Evolutionary conservation across 345 rosid genomes (phyloP).

Genomic region (Balakata baccata): DNA sequence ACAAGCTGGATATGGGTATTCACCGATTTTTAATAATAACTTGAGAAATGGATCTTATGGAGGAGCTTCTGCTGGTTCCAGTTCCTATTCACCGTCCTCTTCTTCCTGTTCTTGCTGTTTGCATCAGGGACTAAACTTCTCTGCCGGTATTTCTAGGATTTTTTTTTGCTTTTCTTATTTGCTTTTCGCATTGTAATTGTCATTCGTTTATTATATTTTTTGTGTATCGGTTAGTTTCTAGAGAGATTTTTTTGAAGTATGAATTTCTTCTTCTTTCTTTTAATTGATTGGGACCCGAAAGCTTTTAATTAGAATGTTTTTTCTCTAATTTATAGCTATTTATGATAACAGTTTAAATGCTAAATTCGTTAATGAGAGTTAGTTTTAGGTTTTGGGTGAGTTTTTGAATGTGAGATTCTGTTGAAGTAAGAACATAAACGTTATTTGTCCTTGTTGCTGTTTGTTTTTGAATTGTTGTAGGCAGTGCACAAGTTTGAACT

Average conservation of each 20-base stretch:
- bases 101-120: conserved; percentile 41
- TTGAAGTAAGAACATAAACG: too few relatives aligned
- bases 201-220: neutral
- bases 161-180: neutral
- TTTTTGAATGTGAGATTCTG: too few relatives aligned
- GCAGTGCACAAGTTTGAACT: neutral
- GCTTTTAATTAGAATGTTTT: neutral
- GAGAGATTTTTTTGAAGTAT: neutral
- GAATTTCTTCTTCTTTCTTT: neutral
- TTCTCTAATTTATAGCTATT: neutral
- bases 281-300: neutral
- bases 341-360: neutral
- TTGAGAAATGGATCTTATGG: conserved; percentile 31
- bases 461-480: neutral
- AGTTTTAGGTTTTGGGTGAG: neutral
- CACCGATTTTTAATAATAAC: conserved; percentile 22
- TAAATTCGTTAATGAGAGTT: neutral
- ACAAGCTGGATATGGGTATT: conserved; percentile 44
- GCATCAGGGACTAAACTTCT: conserved; percentile 37
- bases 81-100: conserved; percentile 31
- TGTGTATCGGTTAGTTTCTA: neutral
- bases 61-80: conserved; percentile 19
- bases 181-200: conserved; percentile 1
- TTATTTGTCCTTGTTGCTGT: neutral
- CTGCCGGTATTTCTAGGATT: conserved; percentile 42